These are phyloP conservation scores for Russula brevipes DNA, from an alignment of 768 basidiomycete genomes.

Conservation along the genomic window DNA sequence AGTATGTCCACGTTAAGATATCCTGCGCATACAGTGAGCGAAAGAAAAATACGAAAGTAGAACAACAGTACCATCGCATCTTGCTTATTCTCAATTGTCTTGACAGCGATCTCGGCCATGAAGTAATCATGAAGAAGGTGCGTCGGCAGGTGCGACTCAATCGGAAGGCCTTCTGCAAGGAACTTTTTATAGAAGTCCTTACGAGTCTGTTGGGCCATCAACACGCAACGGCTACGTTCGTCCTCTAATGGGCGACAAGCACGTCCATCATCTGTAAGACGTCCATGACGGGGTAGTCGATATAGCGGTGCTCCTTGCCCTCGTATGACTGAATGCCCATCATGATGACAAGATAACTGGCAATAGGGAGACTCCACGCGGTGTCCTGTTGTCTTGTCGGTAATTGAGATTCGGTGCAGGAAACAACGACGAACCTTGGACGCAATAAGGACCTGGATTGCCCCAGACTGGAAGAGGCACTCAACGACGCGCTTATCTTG, in stretches of 20 bases:
- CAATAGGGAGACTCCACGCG: conserved; percentile 91
- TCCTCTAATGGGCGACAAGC: conserved; percentile 90
- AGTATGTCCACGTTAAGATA: conserved; percentile 97
- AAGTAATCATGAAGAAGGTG: conserved; percentile 94
- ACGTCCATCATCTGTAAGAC: conserved; percentile 98
- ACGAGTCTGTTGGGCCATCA: conserved; percentile 96
- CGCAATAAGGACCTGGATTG: conserved; percentile 90
- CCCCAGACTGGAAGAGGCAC: conserved; percentile 86
- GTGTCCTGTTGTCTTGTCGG: conserved; percentile 57
- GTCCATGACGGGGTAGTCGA: conserved; percentile 98
- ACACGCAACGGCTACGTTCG: conserved; percentile 83
- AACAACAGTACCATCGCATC: conserved; percentile 69
- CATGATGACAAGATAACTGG: conserved; percentile 96
- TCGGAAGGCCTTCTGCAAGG: conserved; percentile 92
- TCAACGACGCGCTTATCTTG: conserved; percentile 95
- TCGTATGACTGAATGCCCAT: conserved; percentile 99
- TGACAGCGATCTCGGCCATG: conserved; percentile 96
- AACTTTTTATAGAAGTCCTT: conserved; percentile 99
- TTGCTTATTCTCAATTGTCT: conserved; percentile 99
- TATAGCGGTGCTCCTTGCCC: conserved; percentile 95
- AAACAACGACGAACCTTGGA: conserved; percentile 60
- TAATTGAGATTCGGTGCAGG: not conserved
- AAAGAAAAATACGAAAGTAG: not conserved
- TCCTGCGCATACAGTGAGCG: conserved; percentile 45
- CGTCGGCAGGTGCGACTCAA: conserved; percentile 90